These are phyloP conservation scores for Nissolia schottii DNA, from an alignment of 306 rosid genomes.

Conservation along the genomic window DNA sequence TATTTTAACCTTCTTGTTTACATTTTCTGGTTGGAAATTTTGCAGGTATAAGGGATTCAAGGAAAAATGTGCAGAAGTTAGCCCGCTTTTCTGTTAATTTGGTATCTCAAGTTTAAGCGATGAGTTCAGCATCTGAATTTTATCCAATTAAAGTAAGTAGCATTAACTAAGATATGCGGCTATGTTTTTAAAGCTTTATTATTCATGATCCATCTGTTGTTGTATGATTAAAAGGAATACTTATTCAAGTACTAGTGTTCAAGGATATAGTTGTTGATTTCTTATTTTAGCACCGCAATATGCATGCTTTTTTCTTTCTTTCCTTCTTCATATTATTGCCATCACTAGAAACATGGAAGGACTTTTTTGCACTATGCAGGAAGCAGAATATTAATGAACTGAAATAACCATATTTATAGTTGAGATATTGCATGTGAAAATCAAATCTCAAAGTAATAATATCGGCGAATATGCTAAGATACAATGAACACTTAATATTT, in stretches of 20 bases:
- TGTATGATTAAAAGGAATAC: not conserved
- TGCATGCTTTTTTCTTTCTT: not conserved
- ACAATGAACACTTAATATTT: no score
- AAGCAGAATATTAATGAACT: not conserved
- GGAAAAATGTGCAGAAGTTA: constrained; percentile 38
- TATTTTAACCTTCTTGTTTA: not conserved
- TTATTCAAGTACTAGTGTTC: no score
- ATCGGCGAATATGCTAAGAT: not conserved
- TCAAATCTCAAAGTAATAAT: not conserved
- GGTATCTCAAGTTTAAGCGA: constrained; percentile 31
- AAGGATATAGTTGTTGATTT: not conserved
- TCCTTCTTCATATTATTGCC: no score
- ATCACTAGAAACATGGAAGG: not conserved
- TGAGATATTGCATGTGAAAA: not conserved
- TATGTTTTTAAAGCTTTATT: not conserved
- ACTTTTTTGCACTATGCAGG: not conserved
- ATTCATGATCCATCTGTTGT: not conserved
- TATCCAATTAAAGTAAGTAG: constrained; percentile 20
- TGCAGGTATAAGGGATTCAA: constrained; percentile 65
- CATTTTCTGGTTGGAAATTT: not conserved
- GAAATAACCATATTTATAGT: not conserved
- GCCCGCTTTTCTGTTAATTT: constrained; percentile 28
- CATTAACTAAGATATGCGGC: constrained; percentile 34
- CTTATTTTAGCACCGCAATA: not conserved
- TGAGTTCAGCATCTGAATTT: constrained; percentile 37